Conservation (phyloP, 495 filamentous ascomycete species). For the Letharia lupina region DNA sequence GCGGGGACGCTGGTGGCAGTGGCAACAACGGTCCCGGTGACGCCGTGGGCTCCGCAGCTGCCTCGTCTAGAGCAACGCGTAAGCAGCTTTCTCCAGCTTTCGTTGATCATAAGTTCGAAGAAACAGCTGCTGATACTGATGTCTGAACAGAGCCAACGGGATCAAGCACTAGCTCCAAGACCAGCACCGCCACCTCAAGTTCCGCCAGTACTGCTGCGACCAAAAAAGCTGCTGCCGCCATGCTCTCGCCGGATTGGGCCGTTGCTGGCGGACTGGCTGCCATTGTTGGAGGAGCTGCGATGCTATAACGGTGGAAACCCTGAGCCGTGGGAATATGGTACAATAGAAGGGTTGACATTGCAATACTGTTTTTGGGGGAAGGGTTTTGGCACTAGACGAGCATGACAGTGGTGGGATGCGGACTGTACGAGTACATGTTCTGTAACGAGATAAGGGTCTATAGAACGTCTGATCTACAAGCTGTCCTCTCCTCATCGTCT, state of each 20-base stretch:
- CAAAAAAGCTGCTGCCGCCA: neutral
- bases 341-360: neutral
- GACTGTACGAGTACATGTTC: neutral
- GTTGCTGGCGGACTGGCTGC: neutral
- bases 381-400: neutral
- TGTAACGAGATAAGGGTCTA: too few species aligned
- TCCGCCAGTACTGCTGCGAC: neutral
- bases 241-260: neutral
- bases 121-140: neutral
- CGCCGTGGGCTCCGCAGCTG: neutral
- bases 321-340: too few species aligned
- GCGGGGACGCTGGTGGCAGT: constrained; percentile 3
- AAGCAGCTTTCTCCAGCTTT: neutral
- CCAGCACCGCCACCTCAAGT: neutral
- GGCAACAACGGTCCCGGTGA: neutral
- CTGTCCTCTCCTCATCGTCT: too few species aligned
- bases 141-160: neutral
- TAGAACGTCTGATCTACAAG: too few species aligned
- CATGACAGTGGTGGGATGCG: neutral
- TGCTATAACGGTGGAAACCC: neutral
- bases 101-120: neutral
- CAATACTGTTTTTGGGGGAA: neutral
- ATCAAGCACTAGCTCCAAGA: neutral
- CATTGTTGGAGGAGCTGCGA: neutral
- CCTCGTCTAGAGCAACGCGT: neutral